Evolutionary conservation across 768 basidiomycete species (phyloP), one percentile per base, ranked within the genome.

Genomic region (Lentinus tigrinus): DNA sequence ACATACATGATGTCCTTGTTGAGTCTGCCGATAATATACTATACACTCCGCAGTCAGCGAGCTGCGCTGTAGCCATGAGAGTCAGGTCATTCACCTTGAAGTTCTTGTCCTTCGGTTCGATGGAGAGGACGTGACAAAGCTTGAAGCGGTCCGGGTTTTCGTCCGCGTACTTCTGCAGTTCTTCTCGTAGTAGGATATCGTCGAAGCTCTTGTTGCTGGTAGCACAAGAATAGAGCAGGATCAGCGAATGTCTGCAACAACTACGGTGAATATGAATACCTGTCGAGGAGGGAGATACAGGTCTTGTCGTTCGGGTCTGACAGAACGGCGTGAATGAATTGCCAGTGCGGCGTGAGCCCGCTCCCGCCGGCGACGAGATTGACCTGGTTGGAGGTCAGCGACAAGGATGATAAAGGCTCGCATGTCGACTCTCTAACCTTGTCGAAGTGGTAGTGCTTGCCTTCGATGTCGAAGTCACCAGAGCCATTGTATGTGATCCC

Each of bases 281-380:
- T 58, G 51, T 67, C 64, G 21, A 67, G 58, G 13, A 67, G 47
- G 16, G 62, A 59, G 14, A 67, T 47, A 13, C 21, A 8, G 6
- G 64, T 67, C 23, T 57, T 26, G 58, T 67, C 66, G 3, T 36
- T 38, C 14, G 36, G 14, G 52, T 65, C 60, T 1, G 51, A 57
- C 52, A 67, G 53, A n/a, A 67, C 58, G 4, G 62, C 62, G 36
- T 65, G 63, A 11, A 67, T 65, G 46, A 67, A 56, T 53, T 67
- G 66, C 63, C 64, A 67, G 48, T 67, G 66, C 5, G 66, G 66
- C 31, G 66, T 67, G 9, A 65, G 48, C 1, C 66, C 66, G 42
- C 56, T 64, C 5, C 66, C 66, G 2, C 66, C 66, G 0, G 64
- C 64, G n/a, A 67, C 58, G 6, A 67, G 62, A 31, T 65, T 67